Percentiles rank a stretch among this genome's conserved stretches.
Conservation (phyloP, 257 asterid genomes). For the Solanum medicagineum region DNA sequence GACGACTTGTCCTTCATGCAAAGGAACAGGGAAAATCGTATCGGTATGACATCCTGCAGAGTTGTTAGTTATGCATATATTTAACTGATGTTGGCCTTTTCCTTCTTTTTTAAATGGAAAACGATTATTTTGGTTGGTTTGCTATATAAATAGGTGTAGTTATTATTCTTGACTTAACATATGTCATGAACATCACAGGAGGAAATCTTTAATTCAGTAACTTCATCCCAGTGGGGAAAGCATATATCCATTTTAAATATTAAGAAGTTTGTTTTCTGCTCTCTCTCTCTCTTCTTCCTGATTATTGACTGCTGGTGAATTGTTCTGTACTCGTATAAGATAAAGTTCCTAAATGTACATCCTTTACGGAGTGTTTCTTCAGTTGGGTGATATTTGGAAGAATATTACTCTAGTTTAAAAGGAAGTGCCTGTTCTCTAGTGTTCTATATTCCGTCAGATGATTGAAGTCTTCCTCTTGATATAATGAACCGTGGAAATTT, state of each 20-base stretch:
- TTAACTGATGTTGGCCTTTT: neutral
- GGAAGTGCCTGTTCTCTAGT: neutral
- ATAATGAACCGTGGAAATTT: neutral
- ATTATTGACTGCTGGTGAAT: neutral
- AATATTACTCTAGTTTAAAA: neutral
- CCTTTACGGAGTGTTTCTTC: neutral
- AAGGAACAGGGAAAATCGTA: conserved; percentile 72
- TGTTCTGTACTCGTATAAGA: neutral
- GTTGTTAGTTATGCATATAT: neutral
- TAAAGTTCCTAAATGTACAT: neutral
- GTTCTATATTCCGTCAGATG: neutral
- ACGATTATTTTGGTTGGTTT: neutral
- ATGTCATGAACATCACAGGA: neutral
- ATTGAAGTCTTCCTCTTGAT: neutral
- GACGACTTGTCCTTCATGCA: conserved; percentile 57
- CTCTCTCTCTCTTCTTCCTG: neutral
- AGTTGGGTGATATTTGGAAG: neutral
- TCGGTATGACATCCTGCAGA: conserved; percentile 36
- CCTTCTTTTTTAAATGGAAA: neutral
- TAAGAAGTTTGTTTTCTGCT: neutral
- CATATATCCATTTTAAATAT: neutral
- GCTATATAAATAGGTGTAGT: neutral
- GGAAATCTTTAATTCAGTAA: neutral
- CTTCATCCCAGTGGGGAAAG: neutral
- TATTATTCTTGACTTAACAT: neutral